A percentile compares a stretch with the other conserved stretches of the same genome.
Conservation (phyloP, 225 moss, liverwort and hornwort species). For the Physcomitrellopsis africana region DNA sequence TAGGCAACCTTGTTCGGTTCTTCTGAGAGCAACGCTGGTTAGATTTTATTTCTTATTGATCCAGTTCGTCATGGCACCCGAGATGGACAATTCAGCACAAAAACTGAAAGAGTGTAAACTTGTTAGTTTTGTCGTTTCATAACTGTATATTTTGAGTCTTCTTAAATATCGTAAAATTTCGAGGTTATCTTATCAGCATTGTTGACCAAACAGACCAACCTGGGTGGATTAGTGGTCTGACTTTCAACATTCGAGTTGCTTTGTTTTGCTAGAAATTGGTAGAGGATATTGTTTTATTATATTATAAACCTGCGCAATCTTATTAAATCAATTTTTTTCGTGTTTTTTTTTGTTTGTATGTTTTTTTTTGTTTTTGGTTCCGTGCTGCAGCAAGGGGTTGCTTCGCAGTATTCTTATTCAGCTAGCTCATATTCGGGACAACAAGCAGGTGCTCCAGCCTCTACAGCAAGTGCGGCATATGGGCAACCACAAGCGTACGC, state of each 20-base stretch:
- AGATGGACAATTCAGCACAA: background rate
- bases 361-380: background rate
- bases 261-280: background rate
- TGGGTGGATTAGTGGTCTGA: slow-evolving; percentile 4
- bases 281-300: background rate
- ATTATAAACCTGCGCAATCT: background rate
- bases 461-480: slow-evolving; percentile 91
- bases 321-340: slow-evolving; percentile 9
- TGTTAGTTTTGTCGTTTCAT: slow-evolving; percentile 2
- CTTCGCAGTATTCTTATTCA: slow-evolving; percentile 90
- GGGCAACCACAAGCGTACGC: slow-evolving; percentile 80
- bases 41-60: slow-evolving; percentile 3
- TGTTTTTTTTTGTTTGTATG: too few relatives aligned
- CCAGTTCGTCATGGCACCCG: background rate
- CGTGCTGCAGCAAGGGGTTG: slow-evolving; percentile 57
- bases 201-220: background rate
- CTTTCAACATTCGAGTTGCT: background rate
- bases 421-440: slow-evolving; percentile 89
- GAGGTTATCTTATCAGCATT: background rate
- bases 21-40: slow-evolving; percentile 10
- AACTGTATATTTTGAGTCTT: background rate
- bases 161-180: background rate
- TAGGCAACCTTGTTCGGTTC: slow-evolving; percentile 3
- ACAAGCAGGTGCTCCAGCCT: slow-evolving; percentile 83
- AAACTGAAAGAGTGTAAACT: background rate